Evolutionary conservation across 768 basidiomycete genomes (phyloP), one percentile per base, ranked within the genome.

Genomic region (Lepiota subincarnata): DNA sequence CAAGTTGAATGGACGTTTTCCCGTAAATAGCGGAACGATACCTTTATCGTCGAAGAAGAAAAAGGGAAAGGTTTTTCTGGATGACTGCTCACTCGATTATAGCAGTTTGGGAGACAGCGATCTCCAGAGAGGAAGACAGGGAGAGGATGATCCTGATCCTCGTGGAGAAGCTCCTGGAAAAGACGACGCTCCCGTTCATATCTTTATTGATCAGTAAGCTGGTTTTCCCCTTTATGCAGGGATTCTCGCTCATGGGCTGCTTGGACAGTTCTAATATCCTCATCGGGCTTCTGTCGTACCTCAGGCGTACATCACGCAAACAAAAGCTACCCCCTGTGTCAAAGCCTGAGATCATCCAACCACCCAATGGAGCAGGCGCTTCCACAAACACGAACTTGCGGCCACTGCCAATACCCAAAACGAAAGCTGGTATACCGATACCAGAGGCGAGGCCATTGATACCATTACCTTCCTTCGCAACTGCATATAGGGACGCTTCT

Each of bases 241-340:
- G 5, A 36, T 24, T 19, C 52, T 65, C 57, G 67, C 73, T 61
- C 4, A 31, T 7, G 31, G 70, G 76, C 56, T 66, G 73, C 52
- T 75, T 76, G 56, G 55, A 43, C 60, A 92, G 91, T 59, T 93
- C 91, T 13, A 94, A 94, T 64, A 92, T 94, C 57, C 79, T 93
- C 42, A 84, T 94, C 56, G 91, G 91, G 31, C 78, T 92, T 50
- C 66, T 92, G n/a, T 80, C 76, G 24, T 82, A 86, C 66, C 67
- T 87, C 48, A 84, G 82, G 64, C 81, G 77, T 12, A 18, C 13
- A 41, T 22, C 39, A 38, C 44, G 49, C 36, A 46, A 36, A 40
- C 13, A 45, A 42, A 48, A 52, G 16, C 11, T 56, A 53, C 44
- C 41, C n/a, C 26, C 44, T 11, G n/a, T 22, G 8, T 19, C 44